Evolutionary conservation across 257 asterid genomes (phyloP), one percentile per base, ranked within the genome.

Genomic region (Capsicum chinense): DNA sequence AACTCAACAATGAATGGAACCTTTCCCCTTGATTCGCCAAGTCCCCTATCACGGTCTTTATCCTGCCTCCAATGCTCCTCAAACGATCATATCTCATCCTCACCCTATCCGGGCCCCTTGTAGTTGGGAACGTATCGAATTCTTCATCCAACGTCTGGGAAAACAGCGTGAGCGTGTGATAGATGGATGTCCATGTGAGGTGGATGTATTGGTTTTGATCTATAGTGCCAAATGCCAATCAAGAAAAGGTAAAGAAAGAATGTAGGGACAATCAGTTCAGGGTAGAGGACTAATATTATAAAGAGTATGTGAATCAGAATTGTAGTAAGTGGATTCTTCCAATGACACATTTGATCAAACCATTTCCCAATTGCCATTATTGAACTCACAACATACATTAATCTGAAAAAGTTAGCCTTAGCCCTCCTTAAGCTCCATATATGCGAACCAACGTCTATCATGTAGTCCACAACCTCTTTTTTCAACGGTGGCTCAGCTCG

Each of bases 311-410:
- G 98, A 13, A 93, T 94, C 17, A 94, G 94, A 59, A 94, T 83
- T 19, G 98, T 93, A 0, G 98, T 94, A 0, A 94, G n/a, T 2
- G 98, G 98, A 82, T 94, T 94, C 59, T 89, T 93, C 98, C 98
- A 94, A 0, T 90, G 85, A 88, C 98, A 89, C 10, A 94, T 85
- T 74, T 93, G 94, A 83, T 93, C 89, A 57, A 94, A 92, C 98
- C 98, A 94, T 81, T 86, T 93, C 2, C 85, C 93, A 4, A 92
- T 56, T 0, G 87, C 88, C 9, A 83, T 11, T 26, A 85, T 78
- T 0, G 97, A 97, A 83, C 89, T 84, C 88, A 93, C 56, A 79
- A 94, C 83, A 48, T 85, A 85, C 88, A 88, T 86, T 76, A 93
- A 71, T 58, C 98, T 79, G 63, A 83, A 82, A 14, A 94, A 93